Conservation (phyloP, 371 early-diverging fungal species). For the Mucor mucedo region DNA sequence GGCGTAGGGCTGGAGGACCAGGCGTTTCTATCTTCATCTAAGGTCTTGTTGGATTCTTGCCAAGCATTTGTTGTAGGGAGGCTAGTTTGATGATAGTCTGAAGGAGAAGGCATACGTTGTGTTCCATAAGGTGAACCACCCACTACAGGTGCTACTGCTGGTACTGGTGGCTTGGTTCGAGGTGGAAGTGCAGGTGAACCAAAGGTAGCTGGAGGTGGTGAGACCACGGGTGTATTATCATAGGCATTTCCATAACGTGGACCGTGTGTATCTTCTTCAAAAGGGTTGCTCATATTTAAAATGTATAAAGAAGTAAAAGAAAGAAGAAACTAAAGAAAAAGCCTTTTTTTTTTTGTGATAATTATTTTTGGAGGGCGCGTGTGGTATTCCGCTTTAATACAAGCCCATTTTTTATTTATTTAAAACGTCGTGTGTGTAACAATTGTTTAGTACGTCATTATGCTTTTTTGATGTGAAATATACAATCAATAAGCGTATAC, state of each 20-base stretch:
- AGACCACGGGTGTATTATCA: conserved; percentile 12
- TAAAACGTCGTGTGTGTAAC: neutral
- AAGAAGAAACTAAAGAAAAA: conserved; percentile 3
- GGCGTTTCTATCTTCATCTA: conserved; percentile 22
- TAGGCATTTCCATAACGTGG: conserved; percentile 37
- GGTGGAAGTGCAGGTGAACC: conserved; percentile 30
- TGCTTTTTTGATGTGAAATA: no score
- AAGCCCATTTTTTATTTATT: neutral
- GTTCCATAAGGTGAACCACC: conserved; percentile 17
- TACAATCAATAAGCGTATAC: no score
- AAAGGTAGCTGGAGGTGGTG: conserved; percentile 1
- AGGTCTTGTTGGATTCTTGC: conserved; percentile 36
- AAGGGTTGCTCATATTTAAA: conserved; percentile 4
- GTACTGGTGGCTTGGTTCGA: conserved; percentile 9
- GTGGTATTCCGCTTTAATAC: neutral
- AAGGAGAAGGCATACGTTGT: conserved; percentile 43
- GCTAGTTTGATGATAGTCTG: conserved; percentile 33
- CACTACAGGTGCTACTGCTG: neutral
- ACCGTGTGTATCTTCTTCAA: conserved; percentile 6
- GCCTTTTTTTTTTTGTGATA: no score
- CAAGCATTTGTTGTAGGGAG: conserved; percentile 21
- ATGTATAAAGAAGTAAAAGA: conserved; percentile 5
- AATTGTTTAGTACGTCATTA: conserved; percentile 1
- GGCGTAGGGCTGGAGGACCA: conserved; percentile 10
- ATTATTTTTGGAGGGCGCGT: no score